A percentile compares a stretch with the other conserved stretches of the same genome.
Evolutionary conservation across 2,329 filamentous ascomycete species (phyloP).

Genomic region (Apiospora koreana): DNA sequence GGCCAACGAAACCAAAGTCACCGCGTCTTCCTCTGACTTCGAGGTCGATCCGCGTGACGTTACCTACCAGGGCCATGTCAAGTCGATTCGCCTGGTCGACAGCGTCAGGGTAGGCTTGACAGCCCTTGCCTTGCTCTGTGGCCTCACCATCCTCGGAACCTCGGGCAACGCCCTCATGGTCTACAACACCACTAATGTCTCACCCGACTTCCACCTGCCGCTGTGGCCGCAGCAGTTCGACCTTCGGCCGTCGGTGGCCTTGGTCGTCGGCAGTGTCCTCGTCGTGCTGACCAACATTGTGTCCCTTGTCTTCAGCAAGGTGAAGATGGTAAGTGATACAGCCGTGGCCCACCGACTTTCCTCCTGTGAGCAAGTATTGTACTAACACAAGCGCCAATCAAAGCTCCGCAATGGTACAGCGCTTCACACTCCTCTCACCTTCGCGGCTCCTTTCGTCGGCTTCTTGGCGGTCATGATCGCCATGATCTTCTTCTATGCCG

Average conservation of each 20-base stretch:
- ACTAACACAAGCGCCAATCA: not conserved
- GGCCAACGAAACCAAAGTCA: slow-evolving; percentile 40
- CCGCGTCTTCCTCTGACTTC: slow-evolving; percentile 47
- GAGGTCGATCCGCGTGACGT: slow-evolving; percentile 47
- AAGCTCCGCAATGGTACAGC: slow-evolving; percentile 41
- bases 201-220: slow-evolving; percentile 49
- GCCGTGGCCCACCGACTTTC: not conserved
- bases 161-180: slow-evolving; percentile 55
- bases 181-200: slow-evolving; percentile 55
- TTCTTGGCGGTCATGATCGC: slow-evolving; percentile 51
- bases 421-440: slow-evolving; percentile 37
- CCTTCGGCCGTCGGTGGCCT: slow-evolving; percentile 55
- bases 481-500: slow-evolving; percentile 58
- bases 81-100: slow-evolving; percentile 42
- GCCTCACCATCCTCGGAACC: slow-evolving; percentile 54
- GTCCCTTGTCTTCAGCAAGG: slow-evolving; percentile 50
- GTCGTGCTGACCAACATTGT: slow-evolving; percentile 49
- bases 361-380: not conserved
- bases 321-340: slow-evolving; percentile 46
- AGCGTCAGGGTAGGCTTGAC: slow-evolving; percentile 49
- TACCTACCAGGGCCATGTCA: slow-evolving; percentile 37
- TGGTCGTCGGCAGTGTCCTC: slow-evolving; percentile 53
- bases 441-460: slow-evolving; percentile 43
- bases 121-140: slow-evolving; percentile 49
- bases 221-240: slow-evolving; percentile 62